Evolutionary conservation across 73 alveolate species (phyloP), one percentile per base, ranked within the genome.

Genomic region (Paramecium sonneborni): DNA sequence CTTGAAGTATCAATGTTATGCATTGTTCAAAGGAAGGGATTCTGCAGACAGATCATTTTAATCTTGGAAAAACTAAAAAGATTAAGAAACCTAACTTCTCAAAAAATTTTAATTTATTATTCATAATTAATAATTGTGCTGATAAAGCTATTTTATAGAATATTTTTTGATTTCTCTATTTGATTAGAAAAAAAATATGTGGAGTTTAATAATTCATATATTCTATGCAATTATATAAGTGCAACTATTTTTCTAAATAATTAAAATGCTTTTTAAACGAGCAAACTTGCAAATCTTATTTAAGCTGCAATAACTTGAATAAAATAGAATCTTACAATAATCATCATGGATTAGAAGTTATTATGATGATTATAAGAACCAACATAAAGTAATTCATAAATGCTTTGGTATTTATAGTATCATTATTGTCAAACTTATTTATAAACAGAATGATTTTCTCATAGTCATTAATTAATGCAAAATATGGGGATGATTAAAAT

Each of bases 201-300:
- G 2, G 7, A 38, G 20, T 79, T 14, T 79, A 44, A 44, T 44
- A 76, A 79, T 46, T 26, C 90, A 23, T 44, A 79, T 24, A 48
- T 46, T 39, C 74, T 76, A 24, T 79, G 90, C 18, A 37, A 23
- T 20, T 24, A 10, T 23, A 5, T 79, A 24, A 62, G 90, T 15
- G 23, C 69, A 10, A 39, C 56, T 34, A 24, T 18, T 20, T 79
- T 74, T 79, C 18, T 79, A 23, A 79, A 30, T 32, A 79, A 79
- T 79, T 74, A 79, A 44, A 79, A 24, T 79, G 90, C 26, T 79
- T 41, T 46, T 43, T 79, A 24, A 28, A 24, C 3, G 90, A 76
- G 3, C 9, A 18, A 6, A 46, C n/a, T 23, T 79, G 90, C 24
- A 46, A 43, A 43, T 62, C 90, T 2, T 79, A 79, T 44, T 23